These are phyloP conservation scores for Blastobotrys attinorum DNA, from an alignment of 805 yeast species.

Conservation along the genomic window DNA sequence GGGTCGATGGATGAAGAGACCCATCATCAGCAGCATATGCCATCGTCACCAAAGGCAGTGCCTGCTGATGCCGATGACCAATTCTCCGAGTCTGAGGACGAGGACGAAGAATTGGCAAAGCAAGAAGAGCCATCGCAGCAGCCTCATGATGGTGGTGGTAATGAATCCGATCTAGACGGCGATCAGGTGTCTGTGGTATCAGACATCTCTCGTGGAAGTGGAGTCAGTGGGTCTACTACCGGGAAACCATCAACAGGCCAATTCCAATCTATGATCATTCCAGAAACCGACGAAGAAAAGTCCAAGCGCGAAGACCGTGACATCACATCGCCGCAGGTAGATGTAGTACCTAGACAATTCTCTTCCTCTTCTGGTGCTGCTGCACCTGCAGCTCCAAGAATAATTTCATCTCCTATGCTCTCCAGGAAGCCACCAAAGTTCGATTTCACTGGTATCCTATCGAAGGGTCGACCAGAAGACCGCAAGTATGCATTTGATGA, in stretches of 20 bases:
- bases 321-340: not conserved
- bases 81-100: not conserved
- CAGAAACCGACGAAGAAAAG: not conserved
- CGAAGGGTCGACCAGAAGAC: conserved; percentile 21
- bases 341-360: not conserved
- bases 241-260: not conserved
- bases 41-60: not conserved
- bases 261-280: conserved; percentile 1
- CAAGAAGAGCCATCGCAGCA: not conserved
- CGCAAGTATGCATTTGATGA: conserved; percentile 23
- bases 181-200: not conserved
- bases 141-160: not conserved
- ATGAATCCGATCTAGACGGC: not conserved
- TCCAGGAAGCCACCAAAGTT: conserved; percentile 18
- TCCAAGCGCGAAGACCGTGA: not conserved
- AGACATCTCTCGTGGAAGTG: not conserved
- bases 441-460: conserved; percentile 26
- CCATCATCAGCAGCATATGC: conserved; percentile 4
- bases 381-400: not conserved
- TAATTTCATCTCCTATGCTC: not conserved
- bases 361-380: not conserved
- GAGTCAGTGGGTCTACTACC: not conserved
- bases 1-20: conserved; percentile 8
- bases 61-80: not conserved
- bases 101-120: not conserved